These are phyloP conservation scores for Liquidambar formosana DNA, from an alignment of 164 flowering plant genomes.

Conservation along the genomic window DNA sequence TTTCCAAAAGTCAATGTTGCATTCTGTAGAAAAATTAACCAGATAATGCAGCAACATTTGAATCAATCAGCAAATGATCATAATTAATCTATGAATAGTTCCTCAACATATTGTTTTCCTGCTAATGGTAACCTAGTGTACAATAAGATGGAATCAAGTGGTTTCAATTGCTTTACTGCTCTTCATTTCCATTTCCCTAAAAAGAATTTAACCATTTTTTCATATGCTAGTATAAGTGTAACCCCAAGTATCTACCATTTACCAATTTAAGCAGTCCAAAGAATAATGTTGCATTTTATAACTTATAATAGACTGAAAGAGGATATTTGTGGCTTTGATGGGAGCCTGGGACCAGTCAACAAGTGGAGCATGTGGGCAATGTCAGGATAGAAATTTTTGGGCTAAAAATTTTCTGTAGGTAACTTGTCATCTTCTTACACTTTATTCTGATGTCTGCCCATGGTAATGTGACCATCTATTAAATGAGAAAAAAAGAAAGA, in stretches of 20 bases:
- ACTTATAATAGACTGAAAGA: neutral
- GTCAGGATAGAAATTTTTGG: slow-evolving; percentile 18
- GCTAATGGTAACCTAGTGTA: too few species aligned
- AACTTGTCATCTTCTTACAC: slow-evolving; percentile 6
- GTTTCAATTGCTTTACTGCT: too few species aligned
- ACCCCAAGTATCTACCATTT: neutral
- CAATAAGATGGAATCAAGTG: too few species aligned
- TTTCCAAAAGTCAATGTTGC: too few species aligned
- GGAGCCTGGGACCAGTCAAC: slow-evolving; percentile 23
- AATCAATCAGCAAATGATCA: too few species aligned
- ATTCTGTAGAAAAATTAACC: too few species aligned
- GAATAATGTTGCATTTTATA: neutral
- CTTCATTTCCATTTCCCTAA: too few species aligned
- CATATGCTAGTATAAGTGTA: too few species aligned
- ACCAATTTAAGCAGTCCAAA: slow-evolving; percentile 5
- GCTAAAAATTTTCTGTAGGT: neutral
- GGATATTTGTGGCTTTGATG: slow-evolving; percentile 7
- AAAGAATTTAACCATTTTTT: too few species aligned
- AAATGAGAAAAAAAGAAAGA: neutral
- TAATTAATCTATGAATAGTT: too few species aligned
- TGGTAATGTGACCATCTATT: neutral
- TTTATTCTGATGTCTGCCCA: neutral
- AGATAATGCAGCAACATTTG: too few species aligned
- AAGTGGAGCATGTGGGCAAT: slow-evolving; percentile 25
- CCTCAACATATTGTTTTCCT: too few species aligned